Percentiles rank a stretch among this genome's conserved stretches.
These are phyloP conservation scores for Leccinum subrobustum DNA, from an alignment of 1,284 basidiomycete genomes.

Conservation along the genomic window DNA sequence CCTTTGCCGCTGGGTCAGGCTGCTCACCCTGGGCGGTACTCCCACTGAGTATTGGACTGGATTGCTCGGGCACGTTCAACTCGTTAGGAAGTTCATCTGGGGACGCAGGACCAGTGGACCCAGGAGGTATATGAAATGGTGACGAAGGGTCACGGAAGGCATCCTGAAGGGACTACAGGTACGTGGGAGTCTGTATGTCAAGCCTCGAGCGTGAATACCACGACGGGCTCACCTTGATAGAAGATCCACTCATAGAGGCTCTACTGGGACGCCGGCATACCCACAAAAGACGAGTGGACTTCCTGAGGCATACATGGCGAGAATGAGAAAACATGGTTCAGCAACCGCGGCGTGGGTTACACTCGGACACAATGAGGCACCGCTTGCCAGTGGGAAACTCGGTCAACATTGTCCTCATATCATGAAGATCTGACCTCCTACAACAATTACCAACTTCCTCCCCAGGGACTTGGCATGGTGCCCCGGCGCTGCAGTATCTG, in stretches of 20 bases:
- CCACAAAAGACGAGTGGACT: slow-evolving; percentile 4
- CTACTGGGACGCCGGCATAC: neutral
- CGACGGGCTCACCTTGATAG: slow-evolving; percentile 24
- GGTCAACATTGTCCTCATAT: no score
- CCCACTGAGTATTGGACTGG: neutral
- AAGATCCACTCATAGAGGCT: slow-evolving; percentile 25
- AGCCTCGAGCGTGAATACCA: neutral
- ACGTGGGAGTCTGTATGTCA: neutral
- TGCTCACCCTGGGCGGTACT: neutral
- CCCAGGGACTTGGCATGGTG: no score
- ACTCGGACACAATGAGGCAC: neutral
- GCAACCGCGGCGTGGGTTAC: neutral
- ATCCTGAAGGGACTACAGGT: slow-evolving; percentile 49
- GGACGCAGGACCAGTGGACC: slow-evolving; percentile 57
- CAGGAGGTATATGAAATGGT: slow-evolving; percentile 63
- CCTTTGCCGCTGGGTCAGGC: slow-evolving; percentile 35
- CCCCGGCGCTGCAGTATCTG: no score
- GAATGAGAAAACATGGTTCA: neutral
- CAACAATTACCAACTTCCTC: no score
- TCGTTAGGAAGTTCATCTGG: slow-evolving; percentile 41
- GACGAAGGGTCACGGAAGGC: slow-evolving; percentile 65
- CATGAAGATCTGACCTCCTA: no score
- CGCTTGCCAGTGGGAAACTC: no score
- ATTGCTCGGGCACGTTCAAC: neutral
- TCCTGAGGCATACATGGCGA: neutral